Evolutionary conservation across 768 basidiomycete species (phyloP).

Genomic region (Hortiboletus campestris): DNA sequence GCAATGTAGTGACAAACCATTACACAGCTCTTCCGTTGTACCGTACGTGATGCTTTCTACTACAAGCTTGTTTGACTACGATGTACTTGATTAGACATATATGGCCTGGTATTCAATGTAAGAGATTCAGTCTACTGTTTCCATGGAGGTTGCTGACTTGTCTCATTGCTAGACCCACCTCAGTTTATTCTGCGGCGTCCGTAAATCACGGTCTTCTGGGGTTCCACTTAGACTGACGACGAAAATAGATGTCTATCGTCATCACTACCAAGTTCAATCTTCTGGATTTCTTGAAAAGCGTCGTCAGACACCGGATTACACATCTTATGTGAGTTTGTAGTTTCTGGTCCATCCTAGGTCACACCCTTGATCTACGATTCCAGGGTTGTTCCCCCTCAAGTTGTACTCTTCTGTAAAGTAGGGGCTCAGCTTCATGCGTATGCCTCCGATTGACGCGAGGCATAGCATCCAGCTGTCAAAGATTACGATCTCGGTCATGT

Average conservation of each 20-base stretch:
- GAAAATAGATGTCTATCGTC: conserved; percentile 48
- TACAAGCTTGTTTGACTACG: not conserved
- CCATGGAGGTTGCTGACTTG: conserved; percentile 1
- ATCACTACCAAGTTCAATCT: conserved; percentile 46
- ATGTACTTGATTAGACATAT: conserved; percentile 48
- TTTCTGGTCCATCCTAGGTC: not conserved
- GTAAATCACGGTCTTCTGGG: conserved; percentile 17
- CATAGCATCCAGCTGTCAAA: conserved; percentile 40
- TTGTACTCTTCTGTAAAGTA: conserved; percentile 51
- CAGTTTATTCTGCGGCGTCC: conserved; percentile 52
- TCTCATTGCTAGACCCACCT: conserved; percentile 52
- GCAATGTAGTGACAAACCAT: not conserved
- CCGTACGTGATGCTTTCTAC: conserved; percentile 39
- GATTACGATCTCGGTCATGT: conserved; percentile 41
- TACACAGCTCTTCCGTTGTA: conserved; percentile 57
- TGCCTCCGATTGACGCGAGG: not conserved
- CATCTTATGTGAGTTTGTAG: conserved; percentile 38
- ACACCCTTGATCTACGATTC: not conserved
- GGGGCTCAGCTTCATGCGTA: not conserved
- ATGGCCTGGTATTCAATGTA: conserved; percentile 62
- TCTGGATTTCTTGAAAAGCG: conserved; percentile 43
- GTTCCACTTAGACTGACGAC: conserved; percentile 4
- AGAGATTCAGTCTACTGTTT: conserved; percentile 7
- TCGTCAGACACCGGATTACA: conserved; percentile 44
- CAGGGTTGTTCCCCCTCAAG: conserved; percentile 48